phyloP scores from a whole-genome alignment of 352 stramenopile species.

The Thalassiosira livingstoniorum region DNA sequence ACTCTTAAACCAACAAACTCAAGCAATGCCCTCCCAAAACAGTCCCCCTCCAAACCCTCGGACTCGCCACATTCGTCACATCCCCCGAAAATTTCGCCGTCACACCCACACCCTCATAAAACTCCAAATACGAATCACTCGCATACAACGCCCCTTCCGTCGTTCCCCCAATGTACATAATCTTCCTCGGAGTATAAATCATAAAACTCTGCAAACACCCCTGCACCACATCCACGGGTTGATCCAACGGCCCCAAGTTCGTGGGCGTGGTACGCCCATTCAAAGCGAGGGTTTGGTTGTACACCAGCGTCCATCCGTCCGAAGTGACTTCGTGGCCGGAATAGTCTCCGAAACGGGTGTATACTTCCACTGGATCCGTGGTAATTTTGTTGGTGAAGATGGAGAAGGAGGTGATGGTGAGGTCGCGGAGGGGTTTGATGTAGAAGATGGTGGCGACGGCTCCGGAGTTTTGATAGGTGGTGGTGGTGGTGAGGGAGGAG shows the following conservation, averaged over 20 bases:
- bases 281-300: background rate
- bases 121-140: background rate
- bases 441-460: too few relatives aligned
- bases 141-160: constrained; percentile 9
- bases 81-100: background rate
- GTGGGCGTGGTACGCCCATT: background rate
- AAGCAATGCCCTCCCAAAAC: too few relatives aligned
- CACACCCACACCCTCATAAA: constrained; percentile 17
- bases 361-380: constrained; percentile 14
- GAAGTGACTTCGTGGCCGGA: background rate
- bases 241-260: constrained; percentile 1
- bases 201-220: constrained; percentile 3
- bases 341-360: constrained; percentile 1
- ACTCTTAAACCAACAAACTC: too few relatives aligned
- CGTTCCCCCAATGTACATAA: constrained; percentile 12
- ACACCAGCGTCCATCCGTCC: constrained; percentile 6
- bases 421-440: constrained; percentile 10
- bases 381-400: background rate
- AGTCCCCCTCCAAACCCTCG: constrained; percentile 11
- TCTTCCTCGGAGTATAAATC: constrained; percentile 23
- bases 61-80: background rate
- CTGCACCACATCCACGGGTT: background rate
- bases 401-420: constrained; percentile 17
- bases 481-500: too few relatives aligned
- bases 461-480: too few relatives aligned